A percentile compares a stretch with the other conserved stretches of the same genome.
Evolutionary conservation across 129 eudicot genomes (phyloP).

Genomic region (Flaveria linearis): DNA sequence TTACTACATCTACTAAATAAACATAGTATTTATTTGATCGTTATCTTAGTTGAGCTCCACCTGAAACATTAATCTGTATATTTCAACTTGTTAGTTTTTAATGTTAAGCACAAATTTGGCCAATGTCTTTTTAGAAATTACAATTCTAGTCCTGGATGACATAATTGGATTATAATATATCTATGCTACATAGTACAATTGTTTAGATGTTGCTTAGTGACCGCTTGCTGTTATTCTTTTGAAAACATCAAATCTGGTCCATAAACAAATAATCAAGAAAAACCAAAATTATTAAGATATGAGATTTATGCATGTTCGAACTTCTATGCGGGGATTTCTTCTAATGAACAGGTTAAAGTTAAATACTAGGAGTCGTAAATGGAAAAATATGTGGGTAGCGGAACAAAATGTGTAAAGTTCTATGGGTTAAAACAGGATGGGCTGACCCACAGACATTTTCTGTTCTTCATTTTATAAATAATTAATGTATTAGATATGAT

Average conservation of each 20-base stretch:
- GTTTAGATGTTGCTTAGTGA: too few relatives aligned
- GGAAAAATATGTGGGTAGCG: neutral
- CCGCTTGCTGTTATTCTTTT: too few relatives aligned
- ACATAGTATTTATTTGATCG: neutral
- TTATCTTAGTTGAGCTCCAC: constrained; percentile 24
- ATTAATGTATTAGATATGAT: neutral
- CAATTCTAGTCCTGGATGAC: too few relatives aligned
- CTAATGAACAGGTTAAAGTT: neutral
- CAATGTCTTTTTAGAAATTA: too few relatives aligned
- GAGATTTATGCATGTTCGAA: neutral
- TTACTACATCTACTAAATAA: neutral
- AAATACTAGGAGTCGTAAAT: too few relatives aligned
- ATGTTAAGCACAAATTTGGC: constrained; percentile 5
- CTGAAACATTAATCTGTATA: constrained; percentile 14
- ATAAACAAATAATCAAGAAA: neutral
- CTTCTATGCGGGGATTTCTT: neutral
- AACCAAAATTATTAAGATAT: neutral
- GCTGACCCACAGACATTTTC: neutral
- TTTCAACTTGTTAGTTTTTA: neutral
- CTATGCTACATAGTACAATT: too few relatives aligned
- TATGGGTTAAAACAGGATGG: neutral
- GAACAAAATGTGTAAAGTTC: neutral
- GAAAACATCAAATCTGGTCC: neutral
- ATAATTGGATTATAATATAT: too few relatives aligned
- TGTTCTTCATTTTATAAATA: neutral